Percentiles rank a stretch among this genome's conserved stretches.
phyloP scores from a whole-genome alignment of 108 stramenopile genomes.

The Pseudonitzschia delicatissima region DNA sequence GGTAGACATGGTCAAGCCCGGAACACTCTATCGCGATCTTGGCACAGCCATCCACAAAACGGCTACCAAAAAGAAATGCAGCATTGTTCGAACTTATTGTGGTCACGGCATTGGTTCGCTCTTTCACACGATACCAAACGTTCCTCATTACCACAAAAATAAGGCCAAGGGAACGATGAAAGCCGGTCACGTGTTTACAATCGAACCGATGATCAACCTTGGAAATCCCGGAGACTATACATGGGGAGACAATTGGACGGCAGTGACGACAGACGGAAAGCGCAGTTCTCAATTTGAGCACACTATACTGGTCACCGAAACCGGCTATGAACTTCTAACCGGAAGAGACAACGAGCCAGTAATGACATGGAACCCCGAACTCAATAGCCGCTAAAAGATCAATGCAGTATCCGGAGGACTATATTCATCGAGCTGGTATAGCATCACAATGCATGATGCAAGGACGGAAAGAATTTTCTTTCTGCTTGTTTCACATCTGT shows the following conservation, averaged over 20 bases:
- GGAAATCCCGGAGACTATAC: conserved; percentile 72
- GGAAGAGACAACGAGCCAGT: conserved; percentile 85
- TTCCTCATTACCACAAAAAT: conserved; percentile 96
- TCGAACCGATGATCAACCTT: conserved; percentile 99
- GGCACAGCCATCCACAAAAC: conserved; percentile 85
- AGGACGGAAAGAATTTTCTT: too few relatives aligned
- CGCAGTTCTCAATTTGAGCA: conserved; percentile 93
- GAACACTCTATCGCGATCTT: conserved; percentile 86
- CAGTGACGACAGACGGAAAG: conserved; percentile 81
- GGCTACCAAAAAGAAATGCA: conserved; percentile 66
- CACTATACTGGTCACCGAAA: conserved; percentile 94
- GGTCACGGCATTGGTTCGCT: conserved; percentile 96
- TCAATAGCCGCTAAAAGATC: conserved; percentile 20
- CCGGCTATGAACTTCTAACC: conserved; percentile 95
- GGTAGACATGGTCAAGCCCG: conserved; percentile 78
- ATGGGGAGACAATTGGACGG: conserved; percentile 99
- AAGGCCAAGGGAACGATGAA: conserved; percentile 90
- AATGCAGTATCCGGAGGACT: background rate
- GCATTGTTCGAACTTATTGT: conserved; percentile 86
- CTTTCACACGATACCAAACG: conserved; percentile 91
- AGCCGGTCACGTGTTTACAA: conserved; percentile 97
- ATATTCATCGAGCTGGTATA: background rate
- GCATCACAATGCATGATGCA: too few relatives aligned
- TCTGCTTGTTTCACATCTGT: too few relatives aligned
- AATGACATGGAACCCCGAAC: conserved; percentile 81